Conservation (phyloP, 1,284 basidiomycete genomes). For the Takashimella koratensis region DNA sequence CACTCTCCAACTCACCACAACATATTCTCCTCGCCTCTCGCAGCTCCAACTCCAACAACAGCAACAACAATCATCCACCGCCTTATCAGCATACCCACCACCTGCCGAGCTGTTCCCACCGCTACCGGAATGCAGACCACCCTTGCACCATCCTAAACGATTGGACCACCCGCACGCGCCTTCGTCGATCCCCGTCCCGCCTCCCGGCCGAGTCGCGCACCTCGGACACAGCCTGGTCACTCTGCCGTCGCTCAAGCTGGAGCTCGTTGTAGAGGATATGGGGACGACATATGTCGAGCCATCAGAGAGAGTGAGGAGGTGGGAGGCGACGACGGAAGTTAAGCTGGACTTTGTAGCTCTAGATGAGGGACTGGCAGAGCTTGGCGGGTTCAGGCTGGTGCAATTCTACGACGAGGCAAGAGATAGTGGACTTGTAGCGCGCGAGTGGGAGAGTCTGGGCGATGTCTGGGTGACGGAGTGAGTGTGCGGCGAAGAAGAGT, state of each 20-base stretch:
- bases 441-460: constrained; percentile 39
- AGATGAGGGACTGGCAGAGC: constrained; percentile 28
- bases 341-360: constrained; percentile 28
- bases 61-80: constrained; percentile 4
- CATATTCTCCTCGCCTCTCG: background rate
- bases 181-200: constrained; percentile 1
- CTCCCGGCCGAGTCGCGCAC: constrained; percentile 11
- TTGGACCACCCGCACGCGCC: background rate
- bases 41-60: background rate
- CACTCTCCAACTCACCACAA: background rate
- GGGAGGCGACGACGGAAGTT: constrained; percentile 29
- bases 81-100: constrained; percentile 2
- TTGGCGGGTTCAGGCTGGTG: constrained; percentile 36
- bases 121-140: background rate
- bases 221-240: constrained; percentile 25
- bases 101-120: background rate
- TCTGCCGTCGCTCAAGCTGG: constrained; percentile 9
- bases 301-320: constrained; percentile 16
- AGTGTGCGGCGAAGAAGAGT: no score
- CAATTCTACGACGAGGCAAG: constrained; percentile 14
- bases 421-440: constrained; percentile 9
- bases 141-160: background rate
- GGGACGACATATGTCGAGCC: constrained; percentile 30
- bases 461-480: constrained; percentile 22
- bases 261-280: constrained; percentile 18